phyloP scores from a whole-genome alignment of 2,329 filamentous ascomycete genomes.

The Neurospora sp. region DNA sequence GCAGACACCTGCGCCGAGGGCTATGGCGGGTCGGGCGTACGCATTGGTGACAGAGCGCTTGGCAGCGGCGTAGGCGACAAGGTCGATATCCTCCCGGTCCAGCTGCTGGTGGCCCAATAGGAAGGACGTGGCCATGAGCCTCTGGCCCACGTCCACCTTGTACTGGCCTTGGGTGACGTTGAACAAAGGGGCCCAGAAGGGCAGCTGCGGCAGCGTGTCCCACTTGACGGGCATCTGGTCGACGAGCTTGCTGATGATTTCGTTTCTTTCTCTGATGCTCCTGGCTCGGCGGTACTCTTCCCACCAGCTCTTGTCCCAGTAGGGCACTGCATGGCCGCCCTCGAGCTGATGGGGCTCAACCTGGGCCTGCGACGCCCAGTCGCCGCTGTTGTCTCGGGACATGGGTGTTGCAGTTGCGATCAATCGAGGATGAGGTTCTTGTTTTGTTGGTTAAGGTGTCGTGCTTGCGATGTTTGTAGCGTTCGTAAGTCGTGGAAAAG shows the following conservation, averaged over 20 bases:
- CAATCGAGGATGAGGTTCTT: neutral
- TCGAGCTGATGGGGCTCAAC: neutral
- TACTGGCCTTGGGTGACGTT: slow-evolving; percentile 6
- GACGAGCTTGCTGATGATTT: neutral
- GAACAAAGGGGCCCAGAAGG: slow-evolving; percentile 8
- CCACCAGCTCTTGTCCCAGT: neutral
- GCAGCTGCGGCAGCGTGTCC: slow-evolving; percentile 12
- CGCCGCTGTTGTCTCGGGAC: neutral
- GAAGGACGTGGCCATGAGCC: slow-evolving; percentile 1
- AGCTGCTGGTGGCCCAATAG: slow-evolving; percentile 4
- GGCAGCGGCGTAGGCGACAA: slow-evolving; percentile 8
- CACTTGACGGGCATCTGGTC: slow-evolving; percentile 10
- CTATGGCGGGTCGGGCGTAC: slow-evolving; percentile 3
- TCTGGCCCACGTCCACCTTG: slow-evolving; percentile 1
- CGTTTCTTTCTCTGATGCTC: neutral
- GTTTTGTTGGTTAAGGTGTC: neutral
- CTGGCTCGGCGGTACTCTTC: neutral
- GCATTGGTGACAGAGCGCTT: slow-evolving; percentile 1
- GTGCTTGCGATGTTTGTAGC: neutral
- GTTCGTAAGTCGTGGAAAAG: neutral
- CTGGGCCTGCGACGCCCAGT: neutral
- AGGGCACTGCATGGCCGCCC: neutral
- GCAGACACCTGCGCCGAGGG: slow-evolving; percentile 5
- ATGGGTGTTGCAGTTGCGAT: neutral
- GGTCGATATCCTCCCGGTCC: slow-evolving; percentile 9